These are phyloP conservation scores for Tillandsia leiboldiana DNA, from an alignment of 176 grass and related monocot species.

Conservation along the genomic window DNA sequence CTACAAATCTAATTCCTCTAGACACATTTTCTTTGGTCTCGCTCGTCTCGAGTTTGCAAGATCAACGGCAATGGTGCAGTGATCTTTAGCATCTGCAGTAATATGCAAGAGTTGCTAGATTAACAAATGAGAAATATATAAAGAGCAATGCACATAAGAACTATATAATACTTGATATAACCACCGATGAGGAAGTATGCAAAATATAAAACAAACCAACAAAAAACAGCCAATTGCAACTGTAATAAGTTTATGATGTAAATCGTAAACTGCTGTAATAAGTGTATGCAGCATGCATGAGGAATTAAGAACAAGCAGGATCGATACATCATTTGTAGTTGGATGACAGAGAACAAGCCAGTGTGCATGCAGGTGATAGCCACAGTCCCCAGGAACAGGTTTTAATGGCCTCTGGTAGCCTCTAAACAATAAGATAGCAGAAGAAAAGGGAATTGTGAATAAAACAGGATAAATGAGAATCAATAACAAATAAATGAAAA, in stretches of 20 bases:
- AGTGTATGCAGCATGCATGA: too few relatives aligned
- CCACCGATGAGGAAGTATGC: too few relatives aligned
- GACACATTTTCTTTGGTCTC: background rate
- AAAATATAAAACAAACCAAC: too few relatives aligned
- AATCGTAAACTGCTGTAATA: too few relatives aligned
- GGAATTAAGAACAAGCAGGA: too few relatives aligned
- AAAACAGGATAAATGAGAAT: background rate
- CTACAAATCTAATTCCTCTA: background rate
- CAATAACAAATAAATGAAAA: background rate
- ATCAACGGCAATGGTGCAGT: conserved; percentile 45
- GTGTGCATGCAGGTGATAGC: conserved; percentile 81
- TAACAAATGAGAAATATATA: background rate
- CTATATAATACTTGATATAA: background rate
- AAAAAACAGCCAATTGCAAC: too few relatives aligned
- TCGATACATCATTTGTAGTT: conserved; percentile 49
- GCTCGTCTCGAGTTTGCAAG: conserved; percentile 47
- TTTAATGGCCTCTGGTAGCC: conserved; percentile 68
- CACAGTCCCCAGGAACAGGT: conserved; percentile 81
- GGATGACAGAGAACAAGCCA: conserved; percentile 72
- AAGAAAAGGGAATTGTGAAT: background rate
- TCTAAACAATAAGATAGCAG: conserved; percentile 26
- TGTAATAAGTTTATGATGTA: too few relatives aligned
- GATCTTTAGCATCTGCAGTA: conserved; percentile 53
- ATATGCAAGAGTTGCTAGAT: background rate
- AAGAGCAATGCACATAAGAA: conserved; percentile 10